These are phyloP conservation scores for Nissolia schottii DNA, from an alignment of 306 rosid genomes.

Conservation along the genomic window DNA sequence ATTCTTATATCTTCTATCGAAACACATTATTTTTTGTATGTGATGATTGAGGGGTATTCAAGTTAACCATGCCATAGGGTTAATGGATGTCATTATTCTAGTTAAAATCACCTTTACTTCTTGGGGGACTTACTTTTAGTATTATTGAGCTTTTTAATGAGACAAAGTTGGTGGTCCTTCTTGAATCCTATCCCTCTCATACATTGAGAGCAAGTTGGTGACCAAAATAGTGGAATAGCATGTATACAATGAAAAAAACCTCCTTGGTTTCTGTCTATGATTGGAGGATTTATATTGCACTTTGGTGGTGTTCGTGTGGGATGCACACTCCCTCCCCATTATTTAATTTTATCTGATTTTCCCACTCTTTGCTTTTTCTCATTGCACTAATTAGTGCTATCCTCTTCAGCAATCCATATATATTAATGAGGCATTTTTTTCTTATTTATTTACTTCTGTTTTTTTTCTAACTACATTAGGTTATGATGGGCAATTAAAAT, in stretches of 20 bases:
- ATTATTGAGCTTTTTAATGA: constrained; percentile 10
- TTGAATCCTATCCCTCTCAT: constrained; percentile 8
- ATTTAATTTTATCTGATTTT: constrained; percentile 37
- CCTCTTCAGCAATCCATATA: constrained; percentile 75
- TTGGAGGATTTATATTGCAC: constrained; percentile 27
- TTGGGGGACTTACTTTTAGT: background rate
- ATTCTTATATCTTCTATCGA: too few relatives aligned
- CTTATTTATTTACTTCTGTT: background rate
- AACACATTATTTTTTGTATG: too few relatives aligned
- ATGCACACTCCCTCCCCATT: constrained; percentile 61
- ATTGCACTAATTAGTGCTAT: constrained; percentile 43
- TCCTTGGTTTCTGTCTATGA: constrained; percentile 4
- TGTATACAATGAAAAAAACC: constrained; percentile 22
- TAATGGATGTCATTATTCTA: constrained; percentile 24
- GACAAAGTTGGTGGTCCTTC: constrained; percentile 28
- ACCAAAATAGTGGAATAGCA: constrained; percentile 30
- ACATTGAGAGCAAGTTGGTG: constrained; percentile 21
- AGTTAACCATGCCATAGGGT: background rate
- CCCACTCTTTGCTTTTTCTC: constrained; percentile 31
- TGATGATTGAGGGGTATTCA: background rate
- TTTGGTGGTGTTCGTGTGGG: constrained; percentile 65
- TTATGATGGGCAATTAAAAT: background rate
- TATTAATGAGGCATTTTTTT: background rate
- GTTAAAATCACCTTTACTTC: background rate
- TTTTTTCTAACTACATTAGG: background rate